A percentile compares a stretch with the other conserved stretches of the same genome.
Conservation (phyloP, 805 yeast genomes). For the Isabelozyma heimii region DNA sequence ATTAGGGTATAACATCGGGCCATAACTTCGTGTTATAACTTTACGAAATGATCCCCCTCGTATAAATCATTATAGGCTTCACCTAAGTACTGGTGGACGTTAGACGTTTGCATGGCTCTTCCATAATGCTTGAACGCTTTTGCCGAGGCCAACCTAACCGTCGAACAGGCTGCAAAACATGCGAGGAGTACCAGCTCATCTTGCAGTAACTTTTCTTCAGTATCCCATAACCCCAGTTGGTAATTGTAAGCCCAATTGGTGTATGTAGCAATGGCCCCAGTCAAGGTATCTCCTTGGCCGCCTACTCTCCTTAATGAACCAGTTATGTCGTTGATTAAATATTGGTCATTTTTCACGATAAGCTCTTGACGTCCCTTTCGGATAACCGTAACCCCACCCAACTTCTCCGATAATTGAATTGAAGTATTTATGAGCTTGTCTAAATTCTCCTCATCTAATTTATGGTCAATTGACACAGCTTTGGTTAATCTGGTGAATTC, state of each 20-base stretch:
- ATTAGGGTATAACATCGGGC: too few relatives aligned
- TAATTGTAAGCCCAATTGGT: conserved; percentile 77
- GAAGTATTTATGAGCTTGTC: conserved; percentile 28
- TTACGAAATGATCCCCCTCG: conserved; percentile 15
- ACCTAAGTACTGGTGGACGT: conserved; percentile 68
- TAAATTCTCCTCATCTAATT: conserved; percentile 12
- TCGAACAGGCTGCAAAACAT: conserved; percentile 66
- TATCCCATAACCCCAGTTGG: conserved; percentile 56
- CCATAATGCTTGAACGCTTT: conserved; percentile 65
- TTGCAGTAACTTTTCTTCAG: conserved; percentile 24
- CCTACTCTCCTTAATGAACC: conserved; percentile 87
- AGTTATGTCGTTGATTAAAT: conserved; percentile 40
- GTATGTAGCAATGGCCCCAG: conserved; percentile 82
- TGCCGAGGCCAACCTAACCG: conserved; percentile 64
- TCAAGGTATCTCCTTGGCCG: conserved; percentile 93
- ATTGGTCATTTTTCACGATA: conserved; percentile 50
- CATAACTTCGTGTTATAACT: too few relatives aligned
- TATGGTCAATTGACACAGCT: conserved; percentile 38
- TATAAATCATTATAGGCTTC: conserved; percentile 54
- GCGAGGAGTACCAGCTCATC: conserved; percentile 46
- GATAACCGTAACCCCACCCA: conserved; percentile 62
- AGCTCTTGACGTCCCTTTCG: conserved; percentile 72
- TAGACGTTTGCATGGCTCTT: conserved; percentile 82
- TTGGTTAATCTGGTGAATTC: conserved; percentile 72
- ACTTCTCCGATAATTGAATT: conserved; percentile 40